phyloP scores from a whole-genome alignment of 495 filamentous ascomycete genomes.

The Daldinia childiae region DNA sequence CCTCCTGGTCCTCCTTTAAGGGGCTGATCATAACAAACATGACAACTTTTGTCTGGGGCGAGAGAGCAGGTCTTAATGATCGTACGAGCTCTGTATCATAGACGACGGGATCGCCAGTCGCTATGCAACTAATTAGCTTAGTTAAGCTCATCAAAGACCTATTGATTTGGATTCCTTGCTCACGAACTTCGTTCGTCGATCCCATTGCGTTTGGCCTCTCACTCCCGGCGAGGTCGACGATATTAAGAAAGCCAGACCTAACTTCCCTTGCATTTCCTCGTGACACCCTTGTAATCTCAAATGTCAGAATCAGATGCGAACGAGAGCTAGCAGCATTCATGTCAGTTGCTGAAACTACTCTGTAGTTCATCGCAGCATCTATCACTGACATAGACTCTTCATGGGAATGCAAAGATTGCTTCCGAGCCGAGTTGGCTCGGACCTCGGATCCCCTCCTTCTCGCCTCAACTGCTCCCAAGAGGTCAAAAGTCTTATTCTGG shows the following conservation, averaged over 20 bases:
- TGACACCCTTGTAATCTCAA: slow-evolving; percentile 64
- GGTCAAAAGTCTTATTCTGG: slow-evolving; percentile 90
- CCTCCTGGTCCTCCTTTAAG: slow-evolving; percentile 76
- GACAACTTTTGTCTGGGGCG: slow-evolving; percentile 93
- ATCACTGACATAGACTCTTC: slow-evolving; percentile 18
- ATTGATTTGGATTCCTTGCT: slow-evolving; percentile 97
- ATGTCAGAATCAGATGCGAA: slow-evolving; percentile 93
- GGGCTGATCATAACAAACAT: slow-evolving; percentile 99
- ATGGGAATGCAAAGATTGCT: background rate
- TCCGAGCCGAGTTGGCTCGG: background rate
- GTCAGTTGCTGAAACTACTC: slow-evolving; percentile 65
- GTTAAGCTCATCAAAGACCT: slow-evolving; percentile 87
- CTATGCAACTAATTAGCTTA: slow-evolving; percentile 90
- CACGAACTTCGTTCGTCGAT: slow-evolving; percentile 72
- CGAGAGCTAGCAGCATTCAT: slow-evolving; percentile 90
- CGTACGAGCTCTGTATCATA: slow-evolving; percentile 96
- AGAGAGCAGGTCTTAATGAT: slow-evolving; percentile 87
- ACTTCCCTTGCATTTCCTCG: background rate
- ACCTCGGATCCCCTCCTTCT: slow-evolving; percentile 76
- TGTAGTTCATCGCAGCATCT: background rate
- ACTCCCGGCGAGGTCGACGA: slow-evolving; percentile 95
- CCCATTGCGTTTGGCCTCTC: slow-evolving; percentile 84
- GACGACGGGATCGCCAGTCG: slow-evolving; percentile 80
- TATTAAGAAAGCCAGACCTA: slow-evolving; percentile 80
- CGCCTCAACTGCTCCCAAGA: slow-evolving; percentile 65